Conservation (phyloP, 1,139 yeast species). For the Yamadazyma diddensiae region DNA sequence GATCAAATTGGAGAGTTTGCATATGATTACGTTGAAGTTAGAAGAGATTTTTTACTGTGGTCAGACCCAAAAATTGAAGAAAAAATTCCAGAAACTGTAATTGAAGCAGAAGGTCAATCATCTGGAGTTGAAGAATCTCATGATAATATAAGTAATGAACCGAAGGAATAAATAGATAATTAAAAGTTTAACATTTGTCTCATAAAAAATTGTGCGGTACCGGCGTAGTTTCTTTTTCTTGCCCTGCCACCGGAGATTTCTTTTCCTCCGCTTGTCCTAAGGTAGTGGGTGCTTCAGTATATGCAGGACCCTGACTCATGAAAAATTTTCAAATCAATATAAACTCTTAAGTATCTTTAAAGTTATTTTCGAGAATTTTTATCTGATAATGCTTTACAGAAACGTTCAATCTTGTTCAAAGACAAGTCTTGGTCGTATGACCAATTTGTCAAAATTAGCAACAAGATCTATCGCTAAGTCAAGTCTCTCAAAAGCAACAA, state of each 20-base stretch:
- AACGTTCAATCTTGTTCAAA: constrained; percentile 10
- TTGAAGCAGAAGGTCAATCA: constrained; percentile 1
- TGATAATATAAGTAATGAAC: constrained; percentile 6
- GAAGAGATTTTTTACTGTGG: constrained; percentile 86
- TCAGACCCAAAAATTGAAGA: constrained; percentile 16
- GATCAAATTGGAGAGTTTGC: constrained; percentile 99
- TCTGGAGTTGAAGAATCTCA: constrained; percentile 1
- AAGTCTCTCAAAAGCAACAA: constrained; percentile 33
- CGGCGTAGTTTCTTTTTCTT: constrained; percentile 1
- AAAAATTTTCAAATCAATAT: constrained; percentile 14
- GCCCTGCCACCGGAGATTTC: background rate
- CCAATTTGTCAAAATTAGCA: constrained; percentile 1
- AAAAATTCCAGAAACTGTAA: background rate
- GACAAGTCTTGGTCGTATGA: constrained; percentile 1
- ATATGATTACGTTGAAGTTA: constrained; percentile 93
- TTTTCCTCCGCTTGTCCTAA: constrained; percentile 15
- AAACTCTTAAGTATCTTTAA: constrained; percentile 3
- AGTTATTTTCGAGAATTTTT: background rate
- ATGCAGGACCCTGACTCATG: constrained; percentile 13
- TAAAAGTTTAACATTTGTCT: background rate
- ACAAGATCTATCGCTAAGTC: constrained; percentile 33
- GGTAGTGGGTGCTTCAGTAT: background rate
- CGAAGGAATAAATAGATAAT: constrained; percentile 3
- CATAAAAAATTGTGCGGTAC: constrained; percentile 1
- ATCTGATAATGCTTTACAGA: constrained; percentile 12